These are phyloP conservation scores for Pseudopyricularia javanii DNA, from an alignment of 2,329 filamentous ascomycete genomes.

Conservation along the genomic window DNA sequence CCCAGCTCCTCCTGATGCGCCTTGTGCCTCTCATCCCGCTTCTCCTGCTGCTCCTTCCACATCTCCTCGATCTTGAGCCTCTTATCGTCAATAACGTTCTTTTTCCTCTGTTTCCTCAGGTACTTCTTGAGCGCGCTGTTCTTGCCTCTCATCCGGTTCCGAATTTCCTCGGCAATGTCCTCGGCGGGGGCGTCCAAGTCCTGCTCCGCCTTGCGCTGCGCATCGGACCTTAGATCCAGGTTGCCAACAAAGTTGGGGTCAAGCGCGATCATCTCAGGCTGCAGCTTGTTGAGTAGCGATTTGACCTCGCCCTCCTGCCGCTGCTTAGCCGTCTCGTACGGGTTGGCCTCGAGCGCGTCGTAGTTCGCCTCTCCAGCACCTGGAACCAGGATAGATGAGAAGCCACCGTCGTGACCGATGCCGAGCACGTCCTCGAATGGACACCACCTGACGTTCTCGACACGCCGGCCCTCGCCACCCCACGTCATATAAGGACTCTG, in stretches of 20 bases:
- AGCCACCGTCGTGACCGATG: conserved; percentile 71
- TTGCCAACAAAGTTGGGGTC: conserved; percentile 87
- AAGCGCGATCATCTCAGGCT: conserved; percentile 93
- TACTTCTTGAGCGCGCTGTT: conserved; percentile 83
- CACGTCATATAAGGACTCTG: conserved; percentile 86
- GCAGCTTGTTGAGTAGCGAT: conserved; percentile 80
- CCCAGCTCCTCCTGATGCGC: conserved; percentile 65
- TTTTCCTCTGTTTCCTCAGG: conserved; percentile 78
- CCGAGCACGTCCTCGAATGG: conserved; percentile 91
- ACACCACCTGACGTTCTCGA: conserved; percentile 82
- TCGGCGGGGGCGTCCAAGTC: conserved; percentile 61
- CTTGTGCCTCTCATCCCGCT: conserved; percentile 47
- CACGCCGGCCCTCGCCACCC: conserved; percentile 71
- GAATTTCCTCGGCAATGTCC: conserved; percentile 46
- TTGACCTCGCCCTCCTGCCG: conserved; percentile 88
- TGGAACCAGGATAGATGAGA: conserved; percentile 80
- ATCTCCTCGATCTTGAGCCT: conserved; percentile 75
- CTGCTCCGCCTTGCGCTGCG: conserved; percentile 64
- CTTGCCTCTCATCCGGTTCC: conserved; percentile 75
- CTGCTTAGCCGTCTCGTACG: conserved; percentile 87
- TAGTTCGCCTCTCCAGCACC: conserved; percentile 96
- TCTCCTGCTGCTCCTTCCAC: conserved; percentile 58
- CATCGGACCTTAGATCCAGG: conserved; percentile 68
- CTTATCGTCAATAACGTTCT: conserved; percentile 95
- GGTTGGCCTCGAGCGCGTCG: conserved; percentile 86